Conservation (phyloP, 1,284 basidiomycete genomes). For the Apiotrichum sp. region DNA sequence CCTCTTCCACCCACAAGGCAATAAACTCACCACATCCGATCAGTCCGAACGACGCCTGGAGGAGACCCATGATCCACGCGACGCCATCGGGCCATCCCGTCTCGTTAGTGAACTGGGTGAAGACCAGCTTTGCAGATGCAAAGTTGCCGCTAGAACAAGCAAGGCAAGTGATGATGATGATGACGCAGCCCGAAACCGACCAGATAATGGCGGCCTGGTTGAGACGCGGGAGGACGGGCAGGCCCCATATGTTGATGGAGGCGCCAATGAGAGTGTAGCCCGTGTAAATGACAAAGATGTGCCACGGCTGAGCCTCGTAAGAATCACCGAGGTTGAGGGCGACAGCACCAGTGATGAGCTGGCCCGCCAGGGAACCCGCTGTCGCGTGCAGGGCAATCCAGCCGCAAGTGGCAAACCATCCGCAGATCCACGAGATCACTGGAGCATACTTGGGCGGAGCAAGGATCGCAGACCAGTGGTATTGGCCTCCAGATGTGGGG, state of each 20-base stretch:
- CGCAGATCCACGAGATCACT: neutral
- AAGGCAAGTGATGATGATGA: constrained; percentile 47
- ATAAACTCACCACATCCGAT: constrained; percentile 22
- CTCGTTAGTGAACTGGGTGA: constrained; percentile 44
- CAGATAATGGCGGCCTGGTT: constrained; percentile 42
- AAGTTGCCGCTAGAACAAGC: constrained; percentile 39
- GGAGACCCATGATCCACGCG: constrained; percentile 48
- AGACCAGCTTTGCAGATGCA: constrained; percentile 47
- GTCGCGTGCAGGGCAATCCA: constrained; percentile 46
- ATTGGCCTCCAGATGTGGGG: constrained; percentile 41
- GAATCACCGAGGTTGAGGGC: constrained; percentile 23
- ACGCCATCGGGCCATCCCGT: constrained; percentile 50
- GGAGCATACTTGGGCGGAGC: constrained; percentile 6
- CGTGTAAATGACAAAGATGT: constrained; percentile 36
- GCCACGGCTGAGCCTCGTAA: constrained; percentile 32
- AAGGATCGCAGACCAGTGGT: constrained; percentile 44
- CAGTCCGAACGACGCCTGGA: constrained; percentile 46
- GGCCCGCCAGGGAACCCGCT: constrained; percentile 27
- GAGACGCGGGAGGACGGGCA: constrained; percentile 35
- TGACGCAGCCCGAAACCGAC: constrained; percentile 30
- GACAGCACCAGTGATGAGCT: constrained; percentile 44
- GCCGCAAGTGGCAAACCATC: constrained; percentile 15
- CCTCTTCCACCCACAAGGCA: neutral
- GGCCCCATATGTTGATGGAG: constrained; percentile 36
- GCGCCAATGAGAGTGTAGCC: constrained; percentile 30